These are phyloP conservation scores for Dipteronia sinensis DNA, from an alignment of 345 rosid genomes.

Conservation along the genomic window DNA sequence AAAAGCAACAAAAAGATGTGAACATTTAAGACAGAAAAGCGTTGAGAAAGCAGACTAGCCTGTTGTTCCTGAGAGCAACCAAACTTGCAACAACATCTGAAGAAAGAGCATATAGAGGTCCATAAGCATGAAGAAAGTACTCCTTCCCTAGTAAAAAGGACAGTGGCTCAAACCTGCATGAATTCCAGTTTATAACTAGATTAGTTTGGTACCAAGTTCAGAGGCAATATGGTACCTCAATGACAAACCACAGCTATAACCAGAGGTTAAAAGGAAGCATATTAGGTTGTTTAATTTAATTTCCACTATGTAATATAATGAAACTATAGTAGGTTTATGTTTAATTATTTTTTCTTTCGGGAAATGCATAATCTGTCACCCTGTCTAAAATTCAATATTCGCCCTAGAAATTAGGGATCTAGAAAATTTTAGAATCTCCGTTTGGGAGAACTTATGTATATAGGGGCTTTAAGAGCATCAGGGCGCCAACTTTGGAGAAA, in stretches of 20 bases:
- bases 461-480: not conserved
- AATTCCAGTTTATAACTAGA: conserved; percentile 13
- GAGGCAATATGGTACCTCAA: not conserved
- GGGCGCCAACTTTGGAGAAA: not conserved
- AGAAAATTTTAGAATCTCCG: not conserved
- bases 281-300: not conserved
- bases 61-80: conserved; percentile 75
- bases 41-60: conserved; percentile 43
- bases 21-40: not conserved
- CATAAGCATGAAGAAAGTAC: conserved; percentile 94
- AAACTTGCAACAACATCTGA: conserved; percentile 83
- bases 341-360: not conserved
- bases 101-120: conserved; percentile 92
- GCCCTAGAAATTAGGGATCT: not conserved
- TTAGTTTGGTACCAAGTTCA: not conserved
- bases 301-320: not conserved
- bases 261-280: conserved; percentile 2
- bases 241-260: not conserved
- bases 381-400: not conserved
- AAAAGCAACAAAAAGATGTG: not conserved
- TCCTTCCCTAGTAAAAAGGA: conserved; percentile 76
- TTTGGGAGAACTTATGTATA: too few relatives aligned
- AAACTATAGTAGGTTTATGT: not conserved
- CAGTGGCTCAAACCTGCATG: conserved; percentile 86
- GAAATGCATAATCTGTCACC: not conserved